These are phyloP conservation scores for Aureobasidium leucospermi DNA, from an alignment of 2,329 filamentous ascomycete species.

Conservation along the genomic window DNA sequence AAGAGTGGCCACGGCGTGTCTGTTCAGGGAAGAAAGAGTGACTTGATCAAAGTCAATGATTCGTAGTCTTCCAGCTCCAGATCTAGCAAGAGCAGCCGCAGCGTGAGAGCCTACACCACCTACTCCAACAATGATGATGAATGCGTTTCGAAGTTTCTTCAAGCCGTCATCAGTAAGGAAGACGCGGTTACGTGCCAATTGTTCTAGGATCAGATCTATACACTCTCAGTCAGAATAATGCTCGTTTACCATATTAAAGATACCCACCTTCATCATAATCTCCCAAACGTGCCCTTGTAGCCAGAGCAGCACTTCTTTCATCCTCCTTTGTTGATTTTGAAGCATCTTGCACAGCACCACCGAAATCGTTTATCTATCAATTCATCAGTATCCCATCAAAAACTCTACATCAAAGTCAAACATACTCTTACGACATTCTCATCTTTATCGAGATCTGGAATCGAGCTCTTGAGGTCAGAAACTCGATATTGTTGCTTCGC, in stretches of 20 bases:
- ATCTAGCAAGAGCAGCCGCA: conserved; percentile 74
- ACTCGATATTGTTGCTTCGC: conserved; percentile 48
- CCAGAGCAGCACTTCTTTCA: conserved; percentile 50
- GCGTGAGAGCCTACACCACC: conserved; percentile 95
- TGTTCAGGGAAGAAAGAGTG: conserved; percentile 84
- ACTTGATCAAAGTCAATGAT: conserved; percentile 98
- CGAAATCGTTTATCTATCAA: conserved; percentile 54
- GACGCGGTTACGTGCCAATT: conserved; percentile 84
- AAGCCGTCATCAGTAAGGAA: conserved; percentile 82
- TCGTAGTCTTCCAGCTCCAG: conserved; percentile 78
- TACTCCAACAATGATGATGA: conserved; percentile 84
- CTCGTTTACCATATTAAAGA: background rate
- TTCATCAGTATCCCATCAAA: conserved; percentile 23
- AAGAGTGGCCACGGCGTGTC: conserved; percentile 91
- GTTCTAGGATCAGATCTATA: conserved; percentile 83
- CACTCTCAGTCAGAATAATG: background rate
- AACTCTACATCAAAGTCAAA: conserved; percentile 4
- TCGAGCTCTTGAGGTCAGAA: conserved; percentile 53
- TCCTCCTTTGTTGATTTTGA: conserved; percentile 45
- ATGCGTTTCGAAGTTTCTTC: conserved; percentile 67
- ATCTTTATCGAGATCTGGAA: conserved; percentile 47
- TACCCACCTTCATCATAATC: conserved; percentile 55
- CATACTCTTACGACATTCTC: conserved; percentile 46
- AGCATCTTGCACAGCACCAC: conserved; percentile 41
- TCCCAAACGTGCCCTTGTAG: conserved; percentile 52